Evolutionary conservation across 306 rosid species (phyloP), one percentile per base, ranked within the genome.

Genomic region (Cicer chorassanicum): DNA sequence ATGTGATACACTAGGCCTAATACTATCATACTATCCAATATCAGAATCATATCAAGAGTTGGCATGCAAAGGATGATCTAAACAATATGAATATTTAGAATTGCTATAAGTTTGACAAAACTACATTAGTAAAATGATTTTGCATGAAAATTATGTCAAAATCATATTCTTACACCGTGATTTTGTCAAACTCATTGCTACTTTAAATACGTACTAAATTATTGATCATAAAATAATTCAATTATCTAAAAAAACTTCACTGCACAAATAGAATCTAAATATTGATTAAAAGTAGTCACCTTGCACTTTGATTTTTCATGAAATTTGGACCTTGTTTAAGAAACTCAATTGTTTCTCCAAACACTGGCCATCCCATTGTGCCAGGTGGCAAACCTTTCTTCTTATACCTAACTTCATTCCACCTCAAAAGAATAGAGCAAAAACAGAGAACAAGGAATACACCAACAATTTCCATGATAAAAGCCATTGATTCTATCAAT

Each of bases 341-440:
- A 78, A 95, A 95, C 89, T 95, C 99, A 10, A 96, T 90, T 5
- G 99, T 95, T 34, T 95, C 99, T 0, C 99, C 99, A 73, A 95
- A 90, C 29, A 95, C 53, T 56, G 99, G 99, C 99, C 99, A 95
- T 3, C 99, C 99, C 99, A 95, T 95, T 83, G 99, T 95, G 43
- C 99, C 99, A 4, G 90, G 99, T 36, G 99, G 99, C 45, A 95
- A 82, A 34, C 90, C 97, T 78, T 95, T 95, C 84, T 89, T 89
- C 69, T 88, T 86, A 81, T 87, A 92, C 63, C 86, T 84, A 46
- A 92, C 78, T 43, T 89, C 93, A 77, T 95, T 95, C 99, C 98
- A 95, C 61, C 91, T 83, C 55, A 95, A 75, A 72, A 92, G 81
- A 77, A 91, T 97, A 85, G 99, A 89, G 89, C 96, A 92, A 76